These are phyloP conservation scores for Sphaerulina vaccinii DNA, from an alignment of 2,329 filamentous ascomycete species.

Conservation along the genomic window DNA sequence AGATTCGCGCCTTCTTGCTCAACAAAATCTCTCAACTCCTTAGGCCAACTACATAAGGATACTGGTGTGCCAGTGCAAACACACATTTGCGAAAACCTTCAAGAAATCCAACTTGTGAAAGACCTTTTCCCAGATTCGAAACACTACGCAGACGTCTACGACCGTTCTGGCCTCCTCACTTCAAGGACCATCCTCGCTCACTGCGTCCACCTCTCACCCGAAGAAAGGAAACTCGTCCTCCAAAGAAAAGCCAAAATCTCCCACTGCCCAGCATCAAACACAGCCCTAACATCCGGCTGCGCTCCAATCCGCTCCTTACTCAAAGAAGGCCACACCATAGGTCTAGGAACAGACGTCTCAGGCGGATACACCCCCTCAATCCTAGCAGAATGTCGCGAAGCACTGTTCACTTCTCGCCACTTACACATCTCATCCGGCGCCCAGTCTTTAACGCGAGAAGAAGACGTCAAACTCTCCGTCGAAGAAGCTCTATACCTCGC, in stretches of 20 bases:
- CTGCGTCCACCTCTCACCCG: constrained; percentile 69
- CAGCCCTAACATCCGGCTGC: constrained; percentile 73
- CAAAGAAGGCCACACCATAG: constrained; percentile 72
- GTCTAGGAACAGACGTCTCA: constrained; percentile 85
- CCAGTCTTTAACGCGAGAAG: not conserved
- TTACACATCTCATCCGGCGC: constrained; percentile 54
- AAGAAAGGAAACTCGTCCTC: constrained; percentile 68
- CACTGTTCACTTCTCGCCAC: constrained; percentile 73
- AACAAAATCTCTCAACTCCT: constrained; percentile 54
- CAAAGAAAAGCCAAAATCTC: constrained; percentile 65
- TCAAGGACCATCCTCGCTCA: constrained; percentile 79
- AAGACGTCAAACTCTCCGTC: constrained; percentile 64
- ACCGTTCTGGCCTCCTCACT: constrained; percentile 67
- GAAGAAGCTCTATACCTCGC: constrained; percentile 85
- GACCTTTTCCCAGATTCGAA: constrained; percentile 63
- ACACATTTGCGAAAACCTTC: constrained; percentile 80
- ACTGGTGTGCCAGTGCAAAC: constrained; percentile 74
- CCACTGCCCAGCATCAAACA: constrained; percentile 88
- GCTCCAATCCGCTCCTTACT: constrained; percentile 74
- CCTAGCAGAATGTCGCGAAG: constrained; percentile 78
- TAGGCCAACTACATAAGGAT: constrained; percentile 65
- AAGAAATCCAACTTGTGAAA: constrained; percentile 70
- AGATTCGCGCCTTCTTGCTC: constrained; percentile 61
- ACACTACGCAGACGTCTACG: constrained; percentile 78
- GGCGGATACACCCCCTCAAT: constrained; percentile 83